Base-by-base conservation (phyloP, 345 rosid species). In the Bruguiera parviflora region DNA sequence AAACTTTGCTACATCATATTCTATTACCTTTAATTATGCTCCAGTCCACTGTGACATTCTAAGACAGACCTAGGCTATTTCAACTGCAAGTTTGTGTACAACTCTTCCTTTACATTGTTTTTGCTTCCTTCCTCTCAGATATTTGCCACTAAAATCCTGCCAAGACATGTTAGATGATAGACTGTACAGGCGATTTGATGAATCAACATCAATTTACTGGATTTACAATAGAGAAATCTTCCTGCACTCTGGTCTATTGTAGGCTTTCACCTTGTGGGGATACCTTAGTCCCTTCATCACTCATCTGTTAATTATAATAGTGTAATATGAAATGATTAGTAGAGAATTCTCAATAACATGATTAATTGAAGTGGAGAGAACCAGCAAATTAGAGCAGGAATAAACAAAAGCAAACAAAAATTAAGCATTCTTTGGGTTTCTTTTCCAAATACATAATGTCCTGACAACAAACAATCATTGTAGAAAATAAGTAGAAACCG, bases 251-350 rank as follows among this genome's bases (percentile, higher is more conserved):
- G n/a, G 10, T 56, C 47, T 18, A 62, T 29, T 5, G 29, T 22
- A 28, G 53, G 9, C 28, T 43, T 67, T 66, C 74, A 61, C 61
- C 67, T 57, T 56, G 25, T 21, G 13, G 51, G 2, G n/a, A 51
- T 8, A 39, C 55, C 43, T 63, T 24, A 67, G 58, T 61, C 71
- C 75, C 77, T 37, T 66, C 65, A 8, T 74, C 80, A 49, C 20
- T 31, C 64, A 66, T 68, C 86, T 82, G 75, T 39, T 47, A 21
- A 69, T 46, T 53, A 13, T 20, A 25, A 29, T 49, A 39, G 22
- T n/a, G 28, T 5, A 59, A 18, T 6, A 29, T 21, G 21, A 31
- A 29, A 58, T 20, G 58, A 29, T 46, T 33, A 43, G 32, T n/a
- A 29, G 28, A 29, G 57, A 64, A 21, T 63, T 62, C n/a, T 18